Conservation (phyloP, 2,329 filamentous ascomycete species). For the Juglanconis sp. region DNA sequence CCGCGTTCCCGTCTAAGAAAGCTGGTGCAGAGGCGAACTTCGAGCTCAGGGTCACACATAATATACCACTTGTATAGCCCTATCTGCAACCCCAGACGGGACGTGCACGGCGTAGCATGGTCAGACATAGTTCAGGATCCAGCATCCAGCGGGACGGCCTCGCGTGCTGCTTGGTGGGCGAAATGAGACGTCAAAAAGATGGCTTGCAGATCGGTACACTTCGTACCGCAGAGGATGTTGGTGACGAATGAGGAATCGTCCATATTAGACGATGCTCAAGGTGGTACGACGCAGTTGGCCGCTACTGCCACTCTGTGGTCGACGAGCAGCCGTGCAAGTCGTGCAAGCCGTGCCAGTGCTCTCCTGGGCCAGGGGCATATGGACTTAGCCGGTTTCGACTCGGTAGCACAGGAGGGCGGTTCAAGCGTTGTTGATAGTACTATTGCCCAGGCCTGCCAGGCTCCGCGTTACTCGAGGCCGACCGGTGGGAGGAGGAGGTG, state of each 20-base stretch:
- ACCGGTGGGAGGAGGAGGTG: not conserved
- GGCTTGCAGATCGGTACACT: slow-evolving; percentile 12
- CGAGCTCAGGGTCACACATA: slow-evolving; percentile 26
- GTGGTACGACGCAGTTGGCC: not conserved
- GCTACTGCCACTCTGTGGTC: not conserved
- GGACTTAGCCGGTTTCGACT: not conserved
- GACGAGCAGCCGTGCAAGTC: not conserved
- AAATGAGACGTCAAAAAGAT: slow-evolving; percentile 5
- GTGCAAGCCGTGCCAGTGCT: no score
- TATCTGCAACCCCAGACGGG: not conserved
- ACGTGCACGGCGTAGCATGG: not conserved
- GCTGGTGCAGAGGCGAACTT: no score
- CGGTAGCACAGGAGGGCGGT: not conserved
- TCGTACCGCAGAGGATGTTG: slow-evolving; percentile 1
- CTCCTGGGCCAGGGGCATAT: not conserved
- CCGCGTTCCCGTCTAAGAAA: no score
- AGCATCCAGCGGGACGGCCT: not conserved
- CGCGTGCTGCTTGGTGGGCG: slow-evolving; percentile 3
- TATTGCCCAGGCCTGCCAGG: not conserved
- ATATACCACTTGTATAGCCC: slow-evolving; percentile 22
- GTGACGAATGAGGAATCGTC: slow-evolving; percentile 9
- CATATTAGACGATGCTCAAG: not conserved
- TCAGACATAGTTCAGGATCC: not conserved
- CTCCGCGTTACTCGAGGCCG: not conserved
- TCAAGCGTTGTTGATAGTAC: not conserved